Base-by-base conservation (phyloP, 2,329 filamentous ascomycete genomes). In the Cytospora piceicola region DNA sequence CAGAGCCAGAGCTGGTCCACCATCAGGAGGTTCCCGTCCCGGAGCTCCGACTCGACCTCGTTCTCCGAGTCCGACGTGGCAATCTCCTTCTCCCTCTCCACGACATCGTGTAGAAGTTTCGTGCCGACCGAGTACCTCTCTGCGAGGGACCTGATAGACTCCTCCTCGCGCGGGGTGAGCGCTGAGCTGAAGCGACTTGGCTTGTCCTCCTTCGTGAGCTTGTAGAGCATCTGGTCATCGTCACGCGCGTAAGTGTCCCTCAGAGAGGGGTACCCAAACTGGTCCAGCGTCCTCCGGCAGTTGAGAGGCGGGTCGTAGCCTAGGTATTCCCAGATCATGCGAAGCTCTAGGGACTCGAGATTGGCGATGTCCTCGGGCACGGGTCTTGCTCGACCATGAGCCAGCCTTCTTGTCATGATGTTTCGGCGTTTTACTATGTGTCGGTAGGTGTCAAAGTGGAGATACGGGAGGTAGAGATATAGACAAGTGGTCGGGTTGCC, bases 151-250 rank as follows among this genome's bases (percentile, higher is more conserved):
- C 32, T 22, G 54, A 60, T 52, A 58, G 66, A 42, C 60, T 73
- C 11, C 46, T 72, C 64, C 63, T 51, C 57, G 30, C 70, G 42
- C 58, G 62, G n/a, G 66, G 65, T 24, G 15, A 55, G 42, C 17
- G 52, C 60, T 11, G 17, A 22, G n/a, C 34, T 57, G 22, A 42
- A 46, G 5, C 63, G 58, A 14, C 27, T 39, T 22, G 15, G 71
- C 71, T 1, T 70, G 64, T 2, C 81, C 63, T 83, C 77, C 69
- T 86, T 87, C 2, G 85, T 88, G 2, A 89, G 76, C 69, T 90
- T 90, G 73, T 89, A 90, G 8, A 90, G 75, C 84, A 90, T 89
- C 72, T 90, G 87, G 52, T 90, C 87, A 53, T 88, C 85, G 52
- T 90, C 88, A 22, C 87, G 77, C 0, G 85, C 83, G 52, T 85